A percentile compares a stretch with the other conserved stretches of the same genome.
phyloP scores from a whole-genome alignment of 148 eudicot species.

The Polygonum maritimum region DNA sequence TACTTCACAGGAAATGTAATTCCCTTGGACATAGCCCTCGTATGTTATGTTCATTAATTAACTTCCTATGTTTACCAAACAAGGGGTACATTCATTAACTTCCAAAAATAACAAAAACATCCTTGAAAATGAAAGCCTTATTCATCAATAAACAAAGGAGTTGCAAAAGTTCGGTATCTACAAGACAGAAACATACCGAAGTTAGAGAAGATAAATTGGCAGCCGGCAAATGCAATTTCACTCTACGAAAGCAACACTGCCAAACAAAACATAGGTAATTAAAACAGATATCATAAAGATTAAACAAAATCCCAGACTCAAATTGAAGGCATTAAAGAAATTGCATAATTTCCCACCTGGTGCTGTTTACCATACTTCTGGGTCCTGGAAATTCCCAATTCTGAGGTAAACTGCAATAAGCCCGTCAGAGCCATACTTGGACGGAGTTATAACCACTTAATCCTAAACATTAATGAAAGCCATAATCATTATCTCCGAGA shows the following conservation, averaged over 20 bases:
- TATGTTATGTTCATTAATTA: background rate
- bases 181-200: background rate
- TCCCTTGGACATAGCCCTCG: background rate
- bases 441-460: background rate
- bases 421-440: slow-evolving; percentile 11
- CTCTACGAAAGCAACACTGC: background rate
- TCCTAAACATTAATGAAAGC: background rate
- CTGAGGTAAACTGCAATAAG: slow-evolving; percentile 4
- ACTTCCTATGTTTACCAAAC: background rate
- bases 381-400: background rate
- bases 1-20: background rate
- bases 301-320: background rate
- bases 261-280: background rate
- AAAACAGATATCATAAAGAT: background rate
- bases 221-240: slow-evolving; percentile 6
- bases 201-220: background rate
- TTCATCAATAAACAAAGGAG: background rate
- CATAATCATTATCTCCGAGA: slow-evolving; percentile 1
- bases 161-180: background rate
- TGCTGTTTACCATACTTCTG: background rate
- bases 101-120: background rate
- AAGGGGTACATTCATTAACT: background rate
- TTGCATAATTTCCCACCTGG: background rate
- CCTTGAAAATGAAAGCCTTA: background rate
- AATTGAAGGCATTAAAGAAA: background rate